phyloP scores from a whole-genome alignment of 805 yeast species.

The Dipodascus albidus region DNA sequence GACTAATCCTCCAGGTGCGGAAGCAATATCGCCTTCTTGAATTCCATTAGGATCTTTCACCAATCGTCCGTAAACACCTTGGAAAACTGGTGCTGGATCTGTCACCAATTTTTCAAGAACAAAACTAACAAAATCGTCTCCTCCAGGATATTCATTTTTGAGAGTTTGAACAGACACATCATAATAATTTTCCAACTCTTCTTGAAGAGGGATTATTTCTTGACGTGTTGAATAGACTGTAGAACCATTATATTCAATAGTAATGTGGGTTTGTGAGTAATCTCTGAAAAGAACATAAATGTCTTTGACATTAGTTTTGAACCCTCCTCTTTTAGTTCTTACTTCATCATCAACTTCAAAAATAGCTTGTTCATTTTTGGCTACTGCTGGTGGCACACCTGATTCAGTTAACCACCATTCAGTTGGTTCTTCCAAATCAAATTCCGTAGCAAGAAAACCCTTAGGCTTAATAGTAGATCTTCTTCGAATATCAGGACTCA shows the following conservation, averaged over 20 bases:
- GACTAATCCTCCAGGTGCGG: not conserved
- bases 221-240: not conserved
- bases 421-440: constrained; percentile 26
- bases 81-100: not conserved
- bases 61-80: constrained; percentile 1
- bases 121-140: not conserved
- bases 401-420: constrained; percentile 59
- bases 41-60: not conserved
- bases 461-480: not conserved
- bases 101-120: not conserved
- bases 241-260: constrained; percentile 32
- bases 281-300: constrained; percentile 65
- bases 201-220: not conserved
- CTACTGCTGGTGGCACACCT: constrained; percentile 44
- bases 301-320: constrained; percentile 41
- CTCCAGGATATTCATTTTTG: not conserved
- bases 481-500: not conserved
- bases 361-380: constrained; percentile 36
- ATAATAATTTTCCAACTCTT: not conserved
- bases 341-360: constrained; percentile 54
- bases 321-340: constrained; percentile 46
- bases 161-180: not conserved
- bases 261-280: constrained; percentile 53
- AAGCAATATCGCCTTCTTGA: constrained; percentile 1
- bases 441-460: constrained; percentile 18